Evolutionary conservation across 192 early-diverging fungal species (phyloP).

Genomic region (Coemansia aciculifera): DNA sequence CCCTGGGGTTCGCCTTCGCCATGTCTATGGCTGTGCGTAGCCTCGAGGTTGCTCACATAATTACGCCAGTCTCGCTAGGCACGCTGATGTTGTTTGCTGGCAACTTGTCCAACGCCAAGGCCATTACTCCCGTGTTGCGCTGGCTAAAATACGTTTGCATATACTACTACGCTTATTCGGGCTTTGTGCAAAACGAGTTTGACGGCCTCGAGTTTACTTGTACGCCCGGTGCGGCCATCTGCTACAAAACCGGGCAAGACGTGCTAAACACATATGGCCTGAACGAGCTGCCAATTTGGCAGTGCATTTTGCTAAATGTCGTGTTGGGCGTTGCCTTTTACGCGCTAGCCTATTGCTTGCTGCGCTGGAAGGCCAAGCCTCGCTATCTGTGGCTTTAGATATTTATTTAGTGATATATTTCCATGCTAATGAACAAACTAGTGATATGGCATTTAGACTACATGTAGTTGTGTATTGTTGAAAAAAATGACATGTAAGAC

Average conservation of each 20-base stretch:
- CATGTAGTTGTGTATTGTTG: neutral
- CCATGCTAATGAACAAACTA: neutral
- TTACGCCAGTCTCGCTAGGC: conserved; percentile 31
- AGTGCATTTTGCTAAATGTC: conserved; percentile 23
- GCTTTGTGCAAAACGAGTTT: conserved; percentile 47
- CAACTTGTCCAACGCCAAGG: conserved; percentile 35
- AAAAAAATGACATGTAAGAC: neutral
- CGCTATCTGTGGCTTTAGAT: conserved; percentile 39
- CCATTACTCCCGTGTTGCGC: conserved; percentile 46
- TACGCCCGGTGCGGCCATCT: neutral
- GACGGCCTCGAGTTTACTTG: conserved; percentile 35
- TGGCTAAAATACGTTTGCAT: conserved; percentile 50
- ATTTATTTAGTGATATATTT: neutral
- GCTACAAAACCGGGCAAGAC: conserved; percentile 29
- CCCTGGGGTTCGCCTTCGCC: conserved; percentile 33
- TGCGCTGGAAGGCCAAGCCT: conserved; percentile 46
- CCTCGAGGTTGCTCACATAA: conserved; percentile 33
- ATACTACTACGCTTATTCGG: conserved; percentile 41
- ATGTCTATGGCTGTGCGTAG: conserved; percentile 31
- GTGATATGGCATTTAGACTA: too few species aligned
- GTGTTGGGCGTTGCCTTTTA: conserved; percentile 26
- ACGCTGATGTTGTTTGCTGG: conserved; percentile 45
- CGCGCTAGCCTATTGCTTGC: conserved; percentile 21
- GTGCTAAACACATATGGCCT: conserved; percentile 35
- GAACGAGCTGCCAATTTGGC: conserved; percentile 24